Conservation (phyloP, 2,329 filamentous ascomycete species). For the Fusarium euwallaceae region DNA sequence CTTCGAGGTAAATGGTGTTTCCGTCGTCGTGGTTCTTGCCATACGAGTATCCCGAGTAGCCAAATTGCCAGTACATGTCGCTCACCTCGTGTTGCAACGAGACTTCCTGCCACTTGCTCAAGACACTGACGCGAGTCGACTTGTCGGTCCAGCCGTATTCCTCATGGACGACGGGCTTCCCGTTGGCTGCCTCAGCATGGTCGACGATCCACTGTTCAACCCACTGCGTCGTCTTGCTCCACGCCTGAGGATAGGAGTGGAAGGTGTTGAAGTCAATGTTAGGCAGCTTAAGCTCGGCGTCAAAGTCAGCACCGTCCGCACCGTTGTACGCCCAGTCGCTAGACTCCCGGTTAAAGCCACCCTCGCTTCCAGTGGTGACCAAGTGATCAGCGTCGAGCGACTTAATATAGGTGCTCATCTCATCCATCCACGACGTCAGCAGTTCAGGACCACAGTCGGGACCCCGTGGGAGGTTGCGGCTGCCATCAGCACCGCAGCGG, state of each 20-base stretch:
- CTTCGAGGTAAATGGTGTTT: slow-evolving; percentile 68
- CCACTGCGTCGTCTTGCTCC: slow-evolving; percentile 66
- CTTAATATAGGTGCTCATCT: slow-evolving; percentile 69
- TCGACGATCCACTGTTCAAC: slow-evolving; percentile 67
- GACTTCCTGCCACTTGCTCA: slow-evolving; percentile 65
- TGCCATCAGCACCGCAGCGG: slow-evolving; percentile 61
- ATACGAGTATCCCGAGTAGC: slow-evolving; percentile 64
- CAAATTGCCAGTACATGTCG: slow-evolving; percentile 70
- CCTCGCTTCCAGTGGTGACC: slow-evolving; percentile 70
- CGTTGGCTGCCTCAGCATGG: slow-evolving; percentile 60
- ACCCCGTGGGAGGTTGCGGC: slow-evolving; percentile 60
- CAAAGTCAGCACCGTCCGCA: slow-evolving; percentile 66
- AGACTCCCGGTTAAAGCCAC: slow-evolving; percentile 63
- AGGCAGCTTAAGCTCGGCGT: slow-evolving; percentile 58
- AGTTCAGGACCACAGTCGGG: slow-evolving; percentile 56
- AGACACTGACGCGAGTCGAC: slow-evolving; percentile 58
- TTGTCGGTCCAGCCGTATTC: slow-evolving; percentile 60
- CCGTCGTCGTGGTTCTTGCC: slow-evolving; percentile 68
- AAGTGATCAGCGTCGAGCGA: slow-evolving; percentile 64
- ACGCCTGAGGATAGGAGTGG: slow-evolving; percentile 69
- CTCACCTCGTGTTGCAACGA: slow-evolving; percentile 61
- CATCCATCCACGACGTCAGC: slow-evolving; percentile 63
- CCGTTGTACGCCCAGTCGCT: slow-evolving; percentile 62
- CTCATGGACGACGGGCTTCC: slow-evolving; percentile 61
- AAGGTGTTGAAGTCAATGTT: slow-evolving; percentile 68